A percentile compares a stretch with the other conserved stretches of the same genome.
Evolutionary conservation across 2,329 filamentous ascomycete species (phyloP).

Genomic region (Phialocephala sp.): DNA sequence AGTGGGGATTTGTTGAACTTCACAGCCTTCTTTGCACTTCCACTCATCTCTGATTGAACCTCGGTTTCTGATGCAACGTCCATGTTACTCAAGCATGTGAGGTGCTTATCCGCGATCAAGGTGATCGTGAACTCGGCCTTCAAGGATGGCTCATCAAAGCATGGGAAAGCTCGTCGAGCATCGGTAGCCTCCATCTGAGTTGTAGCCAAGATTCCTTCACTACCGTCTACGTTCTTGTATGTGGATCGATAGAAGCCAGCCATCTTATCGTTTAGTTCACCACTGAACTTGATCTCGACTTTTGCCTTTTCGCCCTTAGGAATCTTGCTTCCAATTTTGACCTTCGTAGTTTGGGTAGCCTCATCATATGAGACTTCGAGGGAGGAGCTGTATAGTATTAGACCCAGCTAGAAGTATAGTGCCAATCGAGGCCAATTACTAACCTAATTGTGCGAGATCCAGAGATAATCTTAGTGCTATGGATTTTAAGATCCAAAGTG

Average conservation of each 20-base stretch:
- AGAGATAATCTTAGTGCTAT: slow-evolving; percentile 70
- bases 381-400: slow-evolving; percentile 58
- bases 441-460: slow-evolving; percentile 59
- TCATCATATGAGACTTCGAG: slow-evolving; percentile 76
- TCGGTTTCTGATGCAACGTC: slow-evolving; percentile 83
- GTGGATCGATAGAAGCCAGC: slow-evolving; percentile 96
- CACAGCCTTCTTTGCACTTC: slow-evolving; percentile 78
- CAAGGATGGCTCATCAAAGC: slow-evolving; percentile 93
- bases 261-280: slow-evolving; percentile 90
- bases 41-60: slow-evolving; percentile 66
- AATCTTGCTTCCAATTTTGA: slow-evolving; percentile 77
- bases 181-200: slow-evolving; percentile 98
- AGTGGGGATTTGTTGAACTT: slow-evolving; percentile 90
- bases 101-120: slow-evolving; percentile 84
- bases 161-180: slow-evolving; percentile 89
- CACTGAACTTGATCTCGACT: slow-evolving; percentile 78
- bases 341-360: slow-evolving; percentile 79
- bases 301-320: slow-evolving; percentile 77
- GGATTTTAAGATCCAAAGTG: slow-evolving; percentile 84
- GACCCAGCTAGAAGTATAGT: slow-evolving; percentile 4
- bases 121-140: slow-evolving; percentile 94
- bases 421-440: slow-evolving; percentile 27
- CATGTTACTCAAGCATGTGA: slow-evolving; percentile 98
- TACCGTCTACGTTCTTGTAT: slow-evolving; percentile 83
- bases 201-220: slow-evolving; percentile 82